These are phyloP conservation scores for Symbiodinium natans DNA, from an alignment of 73 alveolate species.

Conservation along the genomic window DNA sequence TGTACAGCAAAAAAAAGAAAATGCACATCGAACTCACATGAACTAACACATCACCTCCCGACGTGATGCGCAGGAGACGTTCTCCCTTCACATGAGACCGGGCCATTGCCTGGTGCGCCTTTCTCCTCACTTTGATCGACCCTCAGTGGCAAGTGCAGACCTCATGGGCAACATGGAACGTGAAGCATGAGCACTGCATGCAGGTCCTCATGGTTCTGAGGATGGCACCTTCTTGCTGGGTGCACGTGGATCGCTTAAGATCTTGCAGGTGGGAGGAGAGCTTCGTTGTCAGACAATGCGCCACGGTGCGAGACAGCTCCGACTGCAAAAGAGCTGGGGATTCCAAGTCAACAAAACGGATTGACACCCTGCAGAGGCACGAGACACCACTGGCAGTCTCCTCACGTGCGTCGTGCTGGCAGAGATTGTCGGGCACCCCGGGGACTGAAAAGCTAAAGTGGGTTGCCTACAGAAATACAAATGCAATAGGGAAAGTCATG, in stretches of 20 bases:
- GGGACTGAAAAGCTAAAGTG: too few species aligned
- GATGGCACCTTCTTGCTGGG: slow-evolving; percentile 50
- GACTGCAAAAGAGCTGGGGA: too few species aligned
- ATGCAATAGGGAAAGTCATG: too few species aligned
- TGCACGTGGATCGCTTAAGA: slow-evolving; percentile 22
- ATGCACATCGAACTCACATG: too few species aligned
- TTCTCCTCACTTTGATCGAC: neutral
- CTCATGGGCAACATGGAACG: too few species aligned
- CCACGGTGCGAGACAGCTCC: neutral
- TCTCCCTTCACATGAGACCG: neutral
- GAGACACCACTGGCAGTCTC: neutral
- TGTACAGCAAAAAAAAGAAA: too few species aligned
- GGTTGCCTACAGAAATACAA: too few species aligned
- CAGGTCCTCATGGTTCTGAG: slow-evolving; percentile 38
- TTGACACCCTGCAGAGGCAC: slow-evolving; percentile 3
- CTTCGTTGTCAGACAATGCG: neutral
- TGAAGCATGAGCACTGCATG: neutral
- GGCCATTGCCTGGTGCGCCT: neutral
- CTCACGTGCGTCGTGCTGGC: neutral
- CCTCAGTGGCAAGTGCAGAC: neutral
- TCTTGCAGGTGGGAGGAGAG: slow-evolving; percentile 11
- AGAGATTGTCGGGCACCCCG: neutral
- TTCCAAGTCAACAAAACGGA: too few species aligned
- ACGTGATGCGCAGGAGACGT: neutral
- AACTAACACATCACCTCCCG: too few species aligned